Evolutionary conservation across 1,139 yeast genomes (phyloP).

Genomic region (Saccharomyces hybrid): DNA sequence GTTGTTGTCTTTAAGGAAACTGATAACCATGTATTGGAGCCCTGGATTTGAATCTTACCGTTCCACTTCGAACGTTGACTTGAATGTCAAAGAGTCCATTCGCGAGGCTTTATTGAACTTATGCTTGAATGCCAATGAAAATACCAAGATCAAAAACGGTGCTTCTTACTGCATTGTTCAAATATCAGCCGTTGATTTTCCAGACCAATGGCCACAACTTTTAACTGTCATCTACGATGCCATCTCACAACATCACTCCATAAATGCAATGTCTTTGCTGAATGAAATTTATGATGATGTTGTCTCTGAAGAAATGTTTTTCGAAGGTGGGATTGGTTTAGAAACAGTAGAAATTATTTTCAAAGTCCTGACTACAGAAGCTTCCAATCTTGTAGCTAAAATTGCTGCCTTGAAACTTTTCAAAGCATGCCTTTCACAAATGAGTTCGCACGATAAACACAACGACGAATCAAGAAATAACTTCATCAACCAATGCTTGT

Average conservation of each 20-base stretch:
- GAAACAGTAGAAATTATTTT: conserved; percentile 43
- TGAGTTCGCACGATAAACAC: conserved; percentile 47
- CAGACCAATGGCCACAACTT: conserved; percentile 90
- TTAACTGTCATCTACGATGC: conserved; percentile 42
- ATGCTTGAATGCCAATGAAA: conserved; percentile 39
- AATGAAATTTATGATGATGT: conserved; percentile 80
- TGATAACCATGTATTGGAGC: conserved; percentile 76
- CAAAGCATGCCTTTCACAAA: conserved; percentile 44
- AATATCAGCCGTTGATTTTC: conserved; percentile 83
- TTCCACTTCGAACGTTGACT: conserved; percentile 54
- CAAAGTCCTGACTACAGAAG: conserved; percentile 34
- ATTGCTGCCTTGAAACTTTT: conserved; percentile 46
- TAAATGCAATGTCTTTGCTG: conserved; percentile 66
- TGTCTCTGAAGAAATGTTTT: conserved; percentile 79
- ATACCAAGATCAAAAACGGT: conserved; percentile 58
- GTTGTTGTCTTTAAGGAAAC: conserved; percentile 57
- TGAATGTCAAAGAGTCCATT: conserved; percentile 37
- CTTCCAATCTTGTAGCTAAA: conserved; percentile 37
- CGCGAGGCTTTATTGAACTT: conserved; percentile 47
- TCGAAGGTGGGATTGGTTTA: conserved; percentile 60
- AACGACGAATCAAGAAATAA: conserved; percentile 15
- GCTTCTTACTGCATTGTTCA: conserved; percentile 73
- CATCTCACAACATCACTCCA: conserved; percentile 33
- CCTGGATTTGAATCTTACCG: conserved; percentile 73
- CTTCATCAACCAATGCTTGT: conserved; percentile 9